Conservation (phyloP, 140 eudicot species). For the Oenanthe javanica region DNA sequence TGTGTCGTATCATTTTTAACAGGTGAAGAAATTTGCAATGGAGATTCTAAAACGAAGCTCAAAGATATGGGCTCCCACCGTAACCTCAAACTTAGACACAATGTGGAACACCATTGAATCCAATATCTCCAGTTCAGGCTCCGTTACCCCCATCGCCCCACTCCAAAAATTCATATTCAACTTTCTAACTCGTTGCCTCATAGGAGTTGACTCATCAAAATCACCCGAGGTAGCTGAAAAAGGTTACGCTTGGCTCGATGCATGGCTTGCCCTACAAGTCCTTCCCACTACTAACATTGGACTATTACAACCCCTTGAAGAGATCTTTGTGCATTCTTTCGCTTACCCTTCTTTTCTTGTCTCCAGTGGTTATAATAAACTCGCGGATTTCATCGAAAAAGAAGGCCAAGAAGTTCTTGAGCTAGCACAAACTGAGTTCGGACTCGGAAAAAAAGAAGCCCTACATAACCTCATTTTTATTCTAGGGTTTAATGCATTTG, state of each 20-base stretch:
- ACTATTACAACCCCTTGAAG: slow-evolving; percentile 61
- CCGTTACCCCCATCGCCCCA: slow-evolving; percentile 30
- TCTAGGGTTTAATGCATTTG: slow-evolving; percentile 75
- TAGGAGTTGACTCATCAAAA: slow-evolving; percentile 47
- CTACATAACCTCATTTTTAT: slow-evolving; percentile 67
- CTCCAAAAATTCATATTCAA: slow-evolving; percentile 48
- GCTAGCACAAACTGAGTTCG: slow-evolving; percentile 50
- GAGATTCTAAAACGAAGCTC: slow-evolving; percentile 73
- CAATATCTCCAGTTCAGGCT: slow-evolving; percentile 31
- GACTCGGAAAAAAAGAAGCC: slow-evolving; percentile 42
- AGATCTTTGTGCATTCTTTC: slow-evolving; percentile 72
- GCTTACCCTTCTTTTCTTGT: slow-evolving; percentile 56
- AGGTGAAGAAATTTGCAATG: slow-evolving; percentile 54
- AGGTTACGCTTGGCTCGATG: slow-evolving; percentile 42
- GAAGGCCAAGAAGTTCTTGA: slow-evolving; percentile 45
- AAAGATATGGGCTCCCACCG: slow-evolving; percentile 44
- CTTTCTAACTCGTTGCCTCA: slow-evolving; percentile 37
- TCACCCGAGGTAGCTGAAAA: slow-evolving; percentile 53
- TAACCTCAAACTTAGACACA: slow-evolving; percentile 45
- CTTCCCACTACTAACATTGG: slow-evolving; percentile 47
- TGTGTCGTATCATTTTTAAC: background rate
- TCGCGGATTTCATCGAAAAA: slow-evolving; percentile 35
- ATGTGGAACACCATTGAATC: slow-evolving; percentile 65
- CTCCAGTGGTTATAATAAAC: slow-evolving; percentile 46
- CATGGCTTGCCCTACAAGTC: slow-evolving; percentile 71